Percentiles rank a stretch among this genome's conserved stretches.
Evolutionary conservation across 2,329 filamentous ascomycete genomes (phyloP).

Genomic region (Colletotrichum salicis): DNA sequence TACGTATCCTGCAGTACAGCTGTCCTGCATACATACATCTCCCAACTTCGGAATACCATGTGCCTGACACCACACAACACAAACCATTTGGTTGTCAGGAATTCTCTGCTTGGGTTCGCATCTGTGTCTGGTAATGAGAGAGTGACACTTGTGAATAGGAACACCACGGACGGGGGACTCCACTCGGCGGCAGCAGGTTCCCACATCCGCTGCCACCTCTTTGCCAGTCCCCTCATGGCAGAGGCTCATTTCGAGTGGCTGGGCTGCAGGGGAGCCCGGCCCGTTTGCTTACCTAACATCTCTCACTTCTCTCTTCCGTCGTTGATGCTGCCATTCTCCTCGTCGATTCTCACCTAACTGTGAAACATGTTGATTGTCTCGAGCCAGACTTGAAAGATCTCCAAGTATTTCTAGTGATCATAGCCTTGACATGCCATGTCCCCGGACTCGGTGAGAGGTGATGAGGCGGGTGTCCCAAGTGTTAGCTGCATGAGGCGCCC

Average conservation of each 20-base stretch:
- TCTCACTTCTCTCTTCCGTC: neutral
- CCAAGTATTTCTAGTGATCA: neutral
- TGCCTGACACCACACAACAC: neutral
- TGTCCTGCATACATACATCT: conserved; percentile 22
- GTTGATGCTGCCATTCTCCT: neutral
- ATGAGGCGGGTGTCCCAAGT: neutral
- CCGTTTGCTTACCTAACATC: neutral
- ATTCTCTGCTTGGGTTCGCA: neutral
- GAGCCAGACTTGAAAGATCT: neutral
- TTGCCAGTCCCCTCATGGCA: conserved; percentile 9
- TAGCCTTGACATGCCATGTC: neutral
- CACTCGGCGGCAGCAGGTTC: neutral
- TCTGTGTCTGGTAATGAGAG: neutral
- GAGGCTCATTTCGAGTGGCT: conserved; percentile 28
- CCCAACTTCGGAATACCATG: neutral
- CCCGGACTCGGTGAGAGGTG: neutral
- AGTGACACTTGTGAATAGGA: neutral
- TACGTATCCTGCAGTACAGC: conserved; percentile 32
- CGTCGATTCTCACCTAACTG: neutral
- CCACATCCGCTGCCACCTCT: conserved; percentile 13
- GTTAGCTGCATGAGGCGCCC: neutral
- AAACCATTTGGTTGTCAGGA: no score
- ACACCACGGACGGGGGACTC: neutral
- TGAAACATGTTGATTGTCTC: conserved; percentile 11
- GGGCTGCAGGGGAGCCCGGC: conserved; percentile 15